A percentile compares a stretch with the other conserved stretches of the same genome.
phyloP scores from a whole-genome alignment of 148 eudicot species.

The Oxyria digyna region DNA sequence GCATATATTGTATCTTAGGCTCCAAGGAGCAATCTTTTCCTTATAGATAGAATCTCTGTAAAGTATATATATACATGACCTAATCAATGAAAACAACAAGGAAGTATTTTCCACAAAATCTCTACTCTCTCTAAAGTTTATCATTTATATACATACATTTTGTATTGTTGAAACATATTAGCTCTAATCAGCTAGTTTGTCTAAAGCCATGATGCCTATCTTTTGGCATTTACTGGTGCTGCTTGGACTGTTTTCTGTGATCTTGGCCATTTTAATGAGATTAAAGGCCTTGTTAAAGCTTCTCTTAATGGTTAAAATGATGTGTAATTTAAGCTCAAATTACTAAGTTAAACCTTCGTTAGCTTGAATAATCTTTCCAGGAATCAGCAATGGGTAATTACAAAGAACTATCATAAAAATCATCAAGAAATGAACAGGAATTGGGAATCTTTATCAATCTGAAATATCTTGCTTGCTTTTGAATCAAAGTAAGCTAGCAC shows the following conservation, averaged over 20 bases:
- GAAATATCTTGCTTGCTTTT: not conserved
- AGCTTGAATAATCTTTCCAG: too few species aligned
- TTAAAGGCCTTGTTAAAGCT: slow-evolving; percentile 9
- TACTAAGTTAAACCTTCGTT: too few species aligned
- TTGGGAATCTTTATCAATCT: not conserved
- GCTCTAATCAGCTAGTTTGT: slow-evolving; percentile 2
- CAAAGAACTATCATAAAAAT: not conserved
- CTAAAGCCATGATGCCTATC: not conserved
- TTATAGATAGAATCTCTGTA: too few species aligned
- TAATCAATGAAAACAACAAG: too few species aligned
- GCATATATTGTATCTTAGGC: too few species aligned
- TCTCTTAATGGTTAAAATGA: slow-evolving; percentile 22
- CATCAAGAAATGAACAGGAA: not conserved
- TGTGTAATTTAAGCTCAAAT: slow-evolving; percentile 9
- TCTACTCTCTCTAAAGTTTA: too few species aligned
- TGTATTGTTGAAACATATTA: not conserved
- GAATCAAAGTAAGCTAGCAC: not conserved
- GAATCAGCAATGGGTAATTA: not conserved
- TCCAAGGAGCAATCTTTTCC: too few species aligned
- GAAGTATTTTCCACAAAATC: too few species aligned
- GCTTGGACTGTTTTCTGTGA: not conserved
- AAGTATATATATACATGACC: too few species aligned
- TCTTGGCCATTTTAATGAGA: not conserved
- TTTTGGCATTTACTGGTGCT: not conserved
- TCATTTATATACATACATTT: not conserved